Conservation (phyloP, 306 rosid species). For the Neltuma alba region DNA sequence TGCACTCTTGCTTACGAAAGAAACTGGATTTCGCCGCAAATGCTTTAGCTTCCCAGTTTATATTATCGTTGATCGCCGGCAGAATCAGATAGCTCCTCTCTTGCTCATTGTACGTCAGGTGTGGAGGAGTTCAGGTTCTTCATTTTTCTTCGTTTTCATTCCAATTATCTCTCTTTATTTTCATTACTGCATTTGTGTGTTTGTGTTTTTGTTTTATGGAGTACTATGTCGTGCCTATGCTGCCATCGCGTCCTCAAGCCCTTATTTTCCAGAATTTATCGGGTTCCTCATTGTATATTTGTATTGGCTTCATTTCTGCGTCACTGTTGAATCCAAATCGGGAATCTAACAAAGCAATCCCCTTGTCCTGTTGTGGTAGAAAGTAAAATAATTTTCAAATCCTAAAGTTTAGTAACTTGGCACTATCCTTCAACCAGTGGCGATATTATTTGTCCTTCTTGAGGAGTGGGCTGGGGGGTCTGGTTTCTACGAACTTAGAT, state of each 20-base stretch:
- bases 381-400: not conserved
- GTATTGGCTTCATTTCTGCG: not conserved
- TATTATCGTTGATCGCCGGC: constrained; percentile 61
- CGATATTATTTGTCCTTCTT: not conserved
- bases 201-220: not conserved
- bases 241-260: not conserved
- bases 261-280: no score
- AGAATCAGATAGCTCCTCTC: constrained; percentile 48
- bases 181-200: not conserved
- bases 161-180: not conserved
- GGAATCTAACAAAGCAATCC: not conserved
- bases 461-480: no score
- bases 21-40: constrained; percentile 61
- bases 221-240: not conserved
- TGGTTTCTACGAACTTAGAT: not conserved
- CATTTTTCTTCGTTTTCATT: not conserved
- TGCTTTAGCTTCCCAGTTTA: constrained; percentile 74
- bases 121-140: constrained; percentile 85
- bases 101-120: constrained; percentile 61
- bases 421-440: not conserved
- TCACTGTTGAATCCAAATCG: not conserved
- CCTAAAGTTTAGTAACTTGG: not conserved
- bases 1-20: constrained; percentile 32
- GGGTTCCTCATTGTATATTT: not conserved
- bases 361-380: not conserved